A percentile compares a stretch with the other conserved stretches of the same genome.
phyloP scores from a whole-genome alignment of 2,329 filamentous ascomycete species.

The Pseudogymnoascus sp. region DNA sequence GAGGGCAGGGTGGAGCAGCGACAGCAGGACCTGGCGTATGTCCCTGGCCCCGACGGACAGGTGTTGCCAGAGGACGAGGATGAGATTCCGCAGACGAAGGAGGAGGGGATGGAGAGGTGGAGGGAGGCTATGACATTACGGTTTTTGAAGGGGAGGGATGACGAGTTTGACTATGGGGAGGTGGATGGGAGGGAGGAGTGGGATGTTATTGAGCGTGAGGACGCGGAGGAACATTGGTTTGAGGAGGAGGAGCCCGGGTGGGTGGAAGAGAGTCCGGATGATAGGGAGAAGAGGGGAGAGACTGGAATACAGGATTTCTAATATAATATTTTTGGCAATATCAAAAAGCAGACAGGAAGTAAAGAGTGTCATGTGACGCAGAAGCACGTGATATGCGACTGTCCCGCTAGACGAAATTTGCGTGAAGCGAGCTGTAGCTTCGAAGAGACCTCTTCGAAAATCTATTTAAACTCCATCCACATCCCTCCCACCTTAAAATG shows the following conservation, averaged over 20 bases:
- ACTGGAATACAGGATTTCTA: slow-evolving; percentile 31
- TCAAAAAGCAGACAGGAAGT: not conserved
- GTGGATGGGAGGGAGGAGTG: slow-evolving; percentile 28
- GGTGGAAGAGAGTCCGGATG: slow-evolving; percentile 14
- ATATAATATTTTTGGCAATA: slow-evolving; percentile 8
- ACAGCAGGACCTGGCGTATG: slow-evolving; percentile 21
- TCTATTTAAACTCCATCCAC: slow-evolving; percentile 3
- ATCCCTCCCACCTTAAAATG: slow-evolving; percentile 1
- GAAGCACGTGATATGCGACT: not conserved
- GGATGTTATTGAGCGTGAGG: slow-evolving; percentile 27
- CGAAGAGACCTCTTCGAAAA: slow-evolving; percentile 3
- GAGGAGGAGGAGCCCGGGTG: slow-evolving; percentile 30
- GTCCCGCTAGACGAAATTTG: slow-evolving; percentile 5
- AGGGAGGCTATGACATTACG: slow-evolving; percentile 29
- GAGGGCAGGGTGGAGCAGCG: not conserved
- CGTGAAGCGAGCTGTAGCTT: slow-evolving; percentile 8
- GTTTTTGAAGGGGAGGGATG: slow-evolving; percentile 29
- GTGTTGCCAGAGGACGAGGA: slow-evolving; percentile 27
- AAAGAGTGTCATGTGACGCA: not conserved
- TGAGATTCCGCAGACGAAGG: slow-evolving; percentile 25
- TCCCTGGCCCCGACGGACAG: slow-evolving; percentile 21
- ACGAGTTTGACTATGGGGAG: slow-evolving; percentile 28
- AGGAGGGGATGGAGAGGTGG: slow-evolving; percentile 29
- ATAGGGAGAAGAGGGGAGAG: slow-evolving; percentile 21
- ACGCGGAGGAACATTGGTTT: slow-evolving; percentile 30